Percentiles rank a stretch among this genome's conserved stretches.
phyloP scores from a whole-genome alignment of 2,329 filamentous ascomycete species.

The Ophiostoma perfectum region DNA sequence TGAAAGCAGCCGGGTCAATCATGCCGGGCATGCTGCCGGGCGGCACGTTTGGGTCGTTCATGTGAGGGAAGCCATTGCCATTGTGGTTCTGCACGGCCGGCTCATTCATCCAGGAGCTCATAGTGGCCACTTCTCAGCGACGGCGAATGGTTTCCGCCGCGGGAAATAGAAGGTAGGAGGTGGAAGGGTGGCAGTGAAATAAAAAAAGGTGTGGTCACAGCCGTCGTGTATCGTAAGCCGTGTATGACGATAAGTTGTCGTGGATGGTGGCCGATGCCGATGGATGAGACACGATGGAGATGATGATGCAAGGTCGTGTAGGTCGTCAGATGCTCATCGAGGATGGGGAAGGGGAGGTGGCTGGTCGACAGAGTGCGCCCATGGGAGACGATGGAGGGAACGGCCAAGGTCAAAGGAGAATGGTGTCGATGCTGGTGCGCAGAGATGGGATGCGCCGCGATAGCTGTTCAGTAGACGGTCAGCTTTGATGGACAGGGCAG shows the following conservation, averaged over 20 bases:
- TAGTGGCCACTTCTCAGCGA: slow-evolving; percentile 34
- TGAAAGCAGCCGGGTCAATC: slow-evolving; percentile 62
- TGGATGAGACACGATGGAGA: neutral
- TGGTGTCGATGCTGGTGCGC: neutral
- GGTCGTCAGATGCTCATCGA: slow-evolving; percentile 11
- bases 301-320: slow-evolving; percentile 5
- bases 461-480: neutral
- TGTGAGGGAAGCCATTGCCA: slow-evolving; percentile 62
- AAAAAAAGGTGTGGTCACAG: neutral
- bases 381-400: slow-evolving; percentile 32
- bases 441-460: neutral
- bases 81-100: slow-evolving; percentile 62
- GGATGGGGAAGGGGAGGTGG: slow-evolving; percentile 13
- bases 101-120: slow-evolving; percentile 70
- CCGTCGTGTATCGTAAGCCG: neutral
- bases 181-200: neutral
- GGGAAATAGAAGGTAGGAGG: slow-evolving; percentile 16
- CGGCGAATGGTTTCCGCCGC: slow-evolving; percentile 33
- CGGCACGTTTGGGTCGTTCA: slow-evolving; percentile 53
- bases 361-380: slow-evolving; percentile 31
- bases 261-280: neutral
- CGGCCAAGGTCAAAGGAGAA: neutral
- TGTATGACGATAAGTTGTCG: neutral
- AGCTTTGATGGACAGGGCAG: slow-evolving; percentile 2
- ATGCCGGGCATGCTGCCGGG: slow-evolving; percentile 45